These are phyloP conservation scores for Macaranga tanarius DNA, from an alignment of 441 rosid genomes.

Conservation along the genomic window DNA sequence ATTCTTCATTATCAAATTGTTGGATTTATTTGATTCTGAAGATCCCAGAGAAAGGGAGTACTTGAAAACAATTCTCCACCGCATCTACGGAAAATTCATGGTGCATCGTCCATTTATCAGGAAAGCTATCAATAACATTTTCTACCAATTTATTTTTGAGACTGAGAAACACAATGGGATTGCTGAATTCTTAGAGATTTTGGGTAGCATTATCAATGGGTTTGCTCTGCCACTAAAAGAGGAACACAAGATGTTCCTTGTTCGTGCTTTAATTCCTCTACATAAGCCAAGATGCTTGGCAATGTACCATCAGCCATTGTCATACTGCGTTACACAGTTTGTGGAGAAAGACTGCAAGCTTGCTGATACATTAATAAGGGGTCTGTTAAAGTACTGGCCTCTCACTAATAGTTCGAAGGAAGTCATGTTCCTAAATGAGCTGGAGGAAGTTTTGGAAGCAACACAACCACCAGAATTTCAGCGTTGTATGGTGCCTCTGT, in stretches of 20 bases:
- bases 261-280: constrained; percentile 66
- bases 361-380: constrained; percentile 70
- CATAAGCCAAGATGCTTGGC: constrained; percentile 83
- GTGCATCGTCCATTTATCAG: constrained; percentile 88
- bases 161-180: constrained; percentile 50
- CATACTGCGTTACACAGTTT: constrained; percentile 76
- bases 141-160: constrained; percentile 69
- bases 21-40: constrained; percentile 82
- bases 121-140: constrained; percentile 77
- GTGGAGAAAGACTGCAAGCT: constrained; percentile 88
- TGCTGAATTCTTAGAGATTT: constrained; percentile 59
- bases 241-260: constrained; percentile 80
- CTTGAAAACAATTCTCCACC: constrained; percentile 76
- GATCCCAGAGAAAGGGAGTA: constrained; percentile 86
- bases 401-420: constrained; percentile 83
- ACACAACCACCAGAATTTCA: constrained; percentile 73
- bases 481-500: constrained; percentile 73
- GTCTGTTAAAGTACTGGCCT: constrained; percentile 83
- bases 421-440: constrained; percentile 79
- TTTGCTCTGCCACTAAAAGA: constrained; percentile 86
- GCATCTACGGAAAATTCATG: constrained; percentile 89
- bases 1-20: constrained; percentile 56
- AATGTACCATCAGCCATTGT: constrained; percentile 75
- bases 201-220: constrained; percentile 85
- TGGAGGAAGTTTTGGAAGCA: constrained; percentile 81